Conservation (phyloP, 1,284 basidiomycete genomes). For the Fomitiporia mediterranea region DNA sequence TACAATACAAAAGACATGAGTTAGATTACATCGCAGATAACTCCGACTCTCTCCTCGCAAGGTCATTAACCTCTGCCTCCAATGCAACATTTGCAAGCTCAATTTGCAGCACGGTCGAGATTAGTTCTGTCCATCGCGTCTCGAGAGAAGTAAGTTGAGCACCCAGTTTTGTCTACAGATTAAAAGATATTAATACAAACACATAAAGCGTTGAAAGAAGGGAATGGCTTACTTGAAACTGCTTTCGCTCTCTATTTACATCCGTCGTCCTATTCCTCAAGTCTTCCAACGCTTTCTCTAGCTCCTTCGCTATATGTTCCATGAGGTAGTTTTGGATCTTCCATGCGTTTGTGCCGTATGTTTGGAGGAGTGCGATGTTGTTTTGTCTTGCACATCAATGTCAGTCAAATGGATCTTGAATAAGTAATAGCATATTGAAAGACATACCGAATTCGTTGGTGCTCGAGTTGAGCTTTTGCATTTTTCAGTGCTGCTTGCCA, state of each 20-base stretch:
- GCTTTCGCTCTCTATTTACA: constrained; percentile 84
- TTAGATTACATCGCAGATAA: constrained; percentile 13
- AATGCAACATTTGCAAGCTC: constrained; percentile 89
- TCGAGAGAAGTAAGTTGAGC: constrained; percentile 75
- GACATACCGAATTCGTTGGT: constrained; percentile 78
- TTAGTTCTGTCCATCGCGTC: constrained; percentile 83
- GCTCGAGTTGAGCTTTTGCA: constrained; percentile 83
- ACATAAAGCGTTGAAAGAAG: background rate
- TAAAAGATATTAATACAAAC: constrained; percentile 5
- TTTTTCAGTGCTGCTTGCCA: constrained; percentile 78
- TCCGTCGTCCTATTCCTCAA: constrained; percentile 73
- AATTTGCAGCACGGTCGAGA: constrained; percentile 83
- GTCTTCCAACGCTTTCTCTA: constrained; percentile 69
- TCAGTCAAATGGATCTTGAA: constrained; percentile 10
- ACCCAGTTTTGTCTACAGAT: constrained; percentile 62
- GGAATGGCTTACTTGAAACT: constrained; percentile 57
- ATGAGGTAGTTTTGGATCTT: constrained; percentile 85
- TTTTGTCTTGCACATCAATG: constrained; percentile 51
- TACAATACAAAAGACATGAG: background rate
- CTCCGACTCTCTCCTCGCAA: constrained; percentile 28
- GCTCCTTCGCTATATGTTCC: constrained; percentile 71
- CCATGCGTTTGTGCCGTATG: constrained; percentile 90
- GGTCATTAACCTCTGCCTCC: constrained; percentile 58
- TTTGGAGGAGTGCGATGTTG: constrained; percentile 81
- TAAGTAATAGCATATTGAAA: background rate